Conservation (phyloP, 306 rosid species). For the Acacia confusa region DNA sequence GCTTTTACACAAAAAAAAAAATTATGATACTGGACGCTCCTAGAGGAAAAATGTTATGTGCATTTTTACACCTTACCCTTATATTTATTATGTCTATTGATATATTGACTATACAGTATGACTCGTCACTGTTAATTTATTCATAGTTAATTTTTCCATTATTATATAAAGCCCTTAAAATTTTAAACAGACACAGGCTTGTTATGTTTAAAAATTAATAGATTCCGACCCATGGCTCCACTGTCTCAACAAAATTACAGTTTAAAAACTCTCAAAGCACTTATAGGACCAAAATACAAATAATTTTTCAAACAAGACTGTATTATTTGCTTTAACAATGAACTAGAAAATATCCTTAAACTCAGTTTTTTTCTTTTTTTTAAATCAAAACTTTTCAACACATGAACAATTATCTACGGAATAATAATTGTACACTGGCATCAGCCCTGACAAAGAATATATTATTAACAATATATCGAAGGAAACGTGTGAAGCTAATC, state of each 20-base stretch:
- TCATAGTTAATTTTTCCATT: background rate
- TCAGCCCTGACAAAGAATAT: background rate
- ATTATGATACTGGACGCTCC: too few species aligned
- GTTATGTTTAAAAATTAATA: background rate
- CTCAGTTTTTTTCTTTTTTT: background rate
- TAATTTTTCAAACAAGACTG: background rate
- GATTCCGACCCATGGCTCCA: background rate
- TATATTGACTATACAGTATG: too few species aligned
- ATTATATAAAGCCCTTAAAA: too few species aligned
- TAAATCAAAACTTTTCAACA: background rate
- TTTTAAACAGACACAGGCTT: too few species aligned
- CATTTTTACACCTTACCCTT: too few species aligned
- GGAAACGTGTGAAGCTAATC: conserved; percentile 28
- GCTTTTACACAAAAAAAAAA: too few species aligned
- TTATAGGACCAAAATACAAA: background rate
- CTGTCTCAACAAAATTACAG: background rate
- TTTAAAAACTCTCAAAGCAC: background rate
- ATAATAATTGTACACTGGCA: background rate
- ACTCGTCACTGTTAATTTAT: too few species aligned
- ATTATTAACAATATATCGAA: conserved; percentile 28
- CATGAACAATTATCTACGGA: background rate
- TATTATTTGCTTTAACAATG: background rate
- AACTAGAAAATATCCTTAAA: background rate
- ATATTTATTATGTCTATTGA: too few species aligned
- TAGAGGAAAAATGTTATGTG: too few species aligned